Base-by-base conservation (phyloP, 305 asterid species). In the Fraxinus sp. region DNA sequence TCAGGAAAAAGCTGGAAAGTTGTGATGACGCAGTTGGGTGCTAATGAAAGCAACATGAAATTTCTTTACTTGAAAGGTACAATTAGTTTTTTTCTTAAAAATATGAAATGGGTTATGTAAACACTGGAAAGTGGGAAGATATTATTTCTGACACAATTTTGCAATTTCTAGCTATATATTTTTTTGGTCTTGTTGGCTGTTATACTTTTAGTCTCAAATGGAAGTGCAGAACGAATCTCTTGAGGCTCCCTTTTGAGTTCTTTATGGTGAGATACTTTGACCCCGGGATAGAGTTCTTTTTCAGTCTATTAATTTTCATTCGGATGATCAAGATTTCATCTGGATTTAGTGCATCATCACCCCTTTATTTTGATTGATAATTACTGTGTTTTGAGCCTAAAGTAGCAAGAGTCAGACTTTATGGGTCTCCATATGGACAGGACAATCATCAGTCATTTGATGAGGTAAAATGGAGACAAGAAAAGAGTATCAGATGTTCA, bases 171-270 rank as follows among this genome's bases (percentile, higher is more conserved):
- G 35, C 35, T 32, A 32, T 32, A 32, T 32, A 32, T 32, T 32
- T 32, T 32, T 32, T 32, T 32, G 35, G 35, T 32, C 35, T 32
- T 32, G 35, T 32, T 32, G 35, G 35, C 35, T 32, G 35, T 32
- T 32, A 32, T 32, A 32, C 35, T 32, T 32, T 32, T 32, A 32
- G 35, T 32, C 85, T 96, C 99, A 68, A 95, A 95, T 81, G 99
- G 98, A 85, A 96, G 99, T 92, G 97, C 98, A 75, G 99, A 96
- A 96, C 88, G 97, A 95, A 86, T 92, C 99, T 26, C 97, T 95
- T 78, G 99, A 95, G 90, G 97, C 99, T 87, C 98, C 99, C 7
- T 95, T 95, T 83, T 94, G 89, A 95, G 85, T 87, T 86, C 84
- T 87, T 80, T 83, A 80, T 79, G 90, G 96, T 92, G 82, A 86